phyloP scores from a whole-genome alignment of 2,329 filamentous ascomycete species.

The Pseudogymnoascus sp. region DNA sequence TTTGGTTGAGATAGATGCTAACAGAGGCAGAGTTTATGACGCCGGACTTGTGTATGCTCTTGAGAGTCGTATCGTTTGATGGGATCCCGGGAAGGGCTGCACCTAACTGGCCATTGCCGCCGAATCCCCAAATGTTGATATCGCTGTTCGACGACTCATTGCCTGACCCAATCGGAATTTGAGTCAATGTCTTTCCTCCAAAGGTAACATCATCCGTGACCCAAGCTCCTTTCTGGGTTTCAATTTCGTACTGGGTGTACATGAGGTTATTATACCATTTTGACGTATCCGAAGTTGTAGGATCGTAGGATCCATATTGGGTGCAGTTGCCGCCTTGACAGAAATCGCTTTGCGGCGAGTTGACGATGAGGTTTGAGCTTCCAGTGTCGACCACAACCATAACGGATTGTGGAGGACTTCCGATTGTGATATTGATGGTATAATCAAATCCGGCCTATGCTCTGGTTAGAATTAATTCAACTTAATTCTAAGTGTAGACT shows the following conservation, averaged over 20 bases:
- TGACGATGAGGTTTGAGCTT: slow-evolving; percentile 12
- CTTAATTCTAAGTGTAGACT: not conserved
- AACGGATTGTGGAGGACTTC: slow-evolving; percentile 14
- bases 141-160: slow-evolving; percentile 65
- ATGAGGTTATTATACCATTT: not conserved
- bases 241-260: not conserved
- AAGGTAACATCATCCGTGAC: slow-evolving; percentile 65
- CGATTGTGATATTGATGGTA: slow-evolving; percentile 13
- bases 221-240: slow-evolving; percentile 59
- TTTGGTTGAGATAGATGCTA: slow-evolving; percentile 70
- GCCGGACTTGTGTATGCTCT: slow-evolving; percentile 54
- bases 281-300: not conserved
- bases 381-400: slow-evolving; percentile 13
- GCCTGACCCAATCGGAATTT: slow-evolving; percentile 67
- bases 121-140: slow-evolving; percentile 74
- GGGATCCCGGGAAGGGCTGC: slow-evolving; percentile 39
- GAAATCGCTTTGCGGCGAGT: not conserved
- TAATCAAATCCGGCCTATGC: slow-evolving; percentile 11
- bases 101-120: slow-evolving; percentile 69
- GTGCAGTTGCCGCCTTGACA: not conserved
- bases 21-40: slow-evolving; percentile 63
- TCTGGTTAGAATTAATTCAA: not conserved
- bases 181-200: slow-evolving; percentile 45
- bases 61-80: slow-evolving; percentile 64
- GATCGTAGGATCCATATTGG: not conserved